phyloP scores from a whole-genome alignment of 2,329 filamentous ascomycete species.

The Pyrenophora seminiperda region DNA sequence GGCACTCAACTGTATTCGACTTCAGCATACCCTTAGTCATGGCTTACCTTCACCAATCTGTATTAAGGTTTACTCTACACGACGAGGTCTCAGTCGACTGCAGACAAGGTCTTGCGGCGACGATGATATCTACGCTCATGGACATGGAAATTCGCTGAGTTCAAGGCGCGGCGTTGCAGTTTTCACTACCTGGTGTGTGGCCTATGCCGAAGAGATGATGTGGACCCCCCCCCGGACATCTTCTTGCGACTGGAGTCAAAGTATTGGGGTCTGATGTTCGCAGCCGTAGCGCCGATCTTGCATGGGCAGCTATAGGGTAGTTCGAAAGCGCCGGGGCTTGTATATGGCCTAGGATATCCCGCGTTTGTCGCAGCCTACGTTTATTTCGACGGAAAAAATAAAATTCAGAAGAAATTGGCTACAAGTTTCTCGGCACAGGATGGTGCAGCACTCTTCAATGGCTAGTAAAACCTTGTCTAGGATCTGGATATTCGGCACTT shows the following conservation, averaged over 20 bases:
- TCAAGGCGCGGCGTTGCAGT: slow-evolving; percentile 16
- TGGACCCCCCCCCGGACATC: slow-evolving; percentile 13
- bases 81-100: slow-evolving; percentile 5
- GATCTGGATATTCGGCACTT: neutral
- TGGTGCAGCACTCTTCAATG: no score
- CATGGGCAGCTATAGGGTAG: neutral
- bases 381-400: slow-evolving; percentile 19
- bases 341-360: slow-evolving; percentile 5
- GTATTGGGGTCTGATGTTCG: slow-evolving; percentile 13
- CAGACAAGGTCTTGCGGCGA: no score
- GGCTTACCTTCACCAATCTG: slow-evolving; percentile 16
- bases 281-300: neutral
- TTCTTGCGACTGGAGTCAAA: slow-evolving; percentile 16
- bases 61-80: slow-evolving; percentile 1
- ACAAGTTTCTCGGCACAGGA: slow-evolving; percentile 5
- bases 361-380: slow-evolving; percentile 19
- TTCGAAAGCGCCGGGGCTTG: no score
- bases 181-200: slow-evolving; percentile 16
- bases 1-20: slow-evolving; percentile 15
- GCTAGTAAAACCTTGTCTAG: neutral
- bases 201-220: slow-evolving; percentile 19
- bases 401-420: slow-evolving; percentile 21
- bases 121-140: no score
- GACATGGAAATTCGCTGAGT: no score
- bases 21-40: slow-evolving; percentile 15